Evolutionary conservation across 2,329 filamentous ascomycete species (phyloP).

Genomic region (Colletotrichum costaricense): DNA sequence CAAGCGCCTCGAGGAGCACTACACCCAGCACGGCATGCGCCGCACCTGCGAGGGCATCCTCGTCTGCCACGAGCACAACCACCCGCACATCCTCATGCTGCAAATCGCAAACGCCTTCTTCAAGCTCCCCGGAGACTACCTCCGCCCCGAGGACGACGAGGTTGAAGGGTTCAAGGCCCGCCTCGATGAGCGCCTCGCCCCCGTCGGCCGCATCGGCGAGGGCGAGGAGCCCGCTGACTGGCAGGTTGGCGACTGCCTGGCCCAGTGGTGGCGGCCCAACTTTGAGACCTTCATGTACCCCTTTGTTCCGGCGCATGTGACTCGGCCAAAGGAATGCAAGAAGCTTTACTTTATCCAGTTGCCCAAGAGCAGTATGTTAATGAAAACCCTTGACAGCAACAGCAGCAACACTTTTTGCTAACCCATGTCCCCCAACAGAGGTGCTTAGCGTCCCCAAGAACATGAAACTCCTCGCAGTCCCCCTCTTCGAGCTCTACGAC

Average conservation of each 20-base stretch:
- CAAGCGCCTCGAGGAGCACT: constrained; percentile 96
- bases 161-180: constrained; percentile 93
- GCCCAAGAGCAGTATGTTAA: constrained; percentile 83
- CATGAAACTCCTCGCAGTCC: constrained; percentile 98
- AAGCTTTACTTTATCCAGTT: constrained; percentile 98
- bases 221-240: constrained; percentile 88
- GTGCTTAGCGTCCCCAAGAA: constrained; percentile 98
- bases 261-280: constrained; percentile 99
- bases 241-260: constrained; percentile 93
- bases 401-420: constrained; percentile 16
- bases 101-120: constrained; percentile 99
- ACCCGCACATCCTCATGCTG: constrained; percentile 98
- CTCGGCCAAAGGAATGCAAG: constrained; percentile 97
- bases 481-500: constrained; percentile 97
- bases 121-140: constrained; percentile 97
- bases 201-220: constrained; percentile 87
- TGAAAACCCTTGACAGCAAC: background rate
- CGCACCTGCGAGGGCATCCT: constrained; percentile 97
- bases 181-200: constrained; percentile 92
- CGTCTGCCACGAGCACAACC: constrained; percentile 98
- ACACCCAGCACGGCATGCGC: constrained; percentile 91
- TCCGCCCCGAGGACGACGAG: constrained; percentile 90
- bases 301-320: constrained; percentile 95
- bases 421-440: constrained; percentile 64
- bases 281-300: constrained; percentile 99